Percentiles rank a stretch among this genome's conserved stretches.
Evolutionary conservation across 2,329 filamentous ascomycete species (phyloP).

Genomic region (Microdochium nivale): DNA sequence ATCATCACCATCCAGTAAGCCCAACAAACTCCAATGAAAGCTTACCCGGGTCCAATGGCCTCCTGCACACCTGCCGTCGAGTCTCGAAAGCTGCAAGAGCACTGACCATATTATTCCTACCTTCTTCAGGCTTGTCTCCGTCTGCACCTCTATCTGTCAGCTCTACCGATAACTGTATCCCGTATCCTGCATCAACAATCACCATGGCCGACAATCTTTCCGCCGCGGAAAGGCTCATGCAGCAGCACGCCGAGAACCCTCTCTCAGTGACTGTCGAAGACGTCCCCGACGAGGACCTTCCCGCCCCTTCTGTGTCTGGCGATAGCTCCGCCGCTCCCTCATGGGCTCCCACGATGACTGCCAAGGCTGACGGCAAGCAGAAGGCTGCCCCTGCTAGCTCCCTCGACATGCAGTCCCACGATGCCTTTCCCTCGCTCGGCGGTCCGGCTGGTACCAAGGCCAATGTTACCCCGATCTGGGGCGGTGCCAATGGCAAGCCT

Average conservation of each 20-base stretch:
- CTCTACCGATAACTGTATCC: not conserved
- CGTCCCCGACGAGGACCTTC: slow-evolving; percentile 68
- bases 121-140: not conserved
- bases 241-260: slow-evolving; percentile 47
- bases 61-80: not conserved
- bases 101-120: not conserved
- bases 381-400: slow-evolving; percentile 41
- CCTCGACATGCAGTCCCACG: slow-evolving; percentile 79
- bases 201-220: slow-evolving; percentile 18
- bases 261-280: slow-evolving; percentile 69
- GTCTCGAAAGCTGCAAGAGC: not conserved
- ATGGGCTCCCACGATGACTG: slow-evolving; percentile 40
- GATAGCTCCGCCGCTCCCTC: slow-evolving; percentile 29
- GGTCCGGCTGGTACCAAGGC: slow-evolving; percentile 56
- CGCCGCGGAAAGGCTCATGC: slow-evolving; percentile 53
- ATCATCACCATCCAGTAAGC: not conserved
- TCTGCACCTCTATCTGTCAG: not conserved
- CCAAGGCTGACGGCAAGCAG: slow-evolving; percentile 62
- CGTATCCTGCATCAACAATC: not conserved
- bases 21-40: not conserved
- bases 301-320: slow-evolving; percentile 36
- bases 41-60: not conserved
- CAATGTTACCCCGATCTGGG: slow-evolving; percentile 67
- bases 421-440: slow-evolving; percentile 89
- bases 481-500: slow-evolving; percentile 41